Percentiles rank a stretch among this genome's conserved stretches.
Evolutionary conservation across 1,284 basidiomycete genomes (phyloP).

Genomic region (Meira miltonrushii): DNA sequence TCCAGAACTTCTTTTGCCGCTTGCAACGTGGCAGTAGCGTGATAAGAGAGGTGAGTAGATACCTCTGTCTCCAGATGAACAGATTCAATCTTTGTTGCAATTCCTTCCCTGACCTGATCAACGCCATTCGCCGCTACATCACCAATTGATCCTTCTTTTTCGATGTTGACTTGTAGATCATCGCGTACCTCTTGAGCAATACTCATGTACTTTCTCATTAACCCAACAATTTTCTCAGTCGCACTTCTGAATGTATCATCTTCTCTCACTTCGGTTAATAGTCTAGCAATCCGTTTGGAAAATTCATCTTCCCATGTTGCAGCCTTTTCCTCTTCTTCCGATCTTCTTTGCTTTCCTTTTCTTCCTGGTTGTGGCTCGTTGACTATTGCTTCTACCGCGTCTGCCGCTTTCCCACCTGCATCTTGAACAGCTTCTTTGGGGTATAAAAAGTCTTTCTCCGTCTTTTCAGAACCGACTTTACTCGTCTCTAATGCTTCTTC

Average conservation of each 20-base stretch:
- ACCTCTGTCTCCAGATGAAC: neutral
- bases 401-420: neutral
- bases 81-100: neutral
- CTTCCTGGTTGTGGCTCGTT: neutral
- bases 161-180: slow-evolving; percentile 5
- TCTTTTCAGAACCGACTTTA: neutral
- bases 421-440: slow-evolving; percentile 3
- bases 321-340: neutral
- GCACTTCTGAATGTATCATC: neutral
- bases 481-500: slow-evolving; percentile 2
- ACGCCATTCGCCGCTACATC: neutral
- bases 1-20: slow-evolving; percentile 14
- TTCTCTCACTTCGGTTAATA: neutral
- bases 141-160: slow-evolving; percentile 1
- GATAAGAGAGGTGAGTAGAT: neutral
- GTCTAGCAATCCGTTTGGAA: neutral
- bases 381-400: slow-evolving; percentile 1
- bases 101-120: neutral
- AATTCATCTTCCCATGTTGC: slow-evolving; percentile 6
- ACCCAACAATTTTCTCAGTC: neutral
- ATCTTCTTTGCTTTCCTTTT: neutral
- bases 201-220: neutral
- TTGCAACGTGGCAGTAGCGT: neutral
- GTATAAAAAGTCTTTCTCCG: slow-evolving; percentile 8
- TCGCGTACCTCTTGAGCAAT: slow-evolving; percentile 1